A percentile compares a stretch with the other conserved stretches of the same genome.
These are phyloP conservation scores for Tetrapisispora iriomotensis DNA, from an alignment of 805 yeast genomes.

Conservation along the genomic window DNA sequence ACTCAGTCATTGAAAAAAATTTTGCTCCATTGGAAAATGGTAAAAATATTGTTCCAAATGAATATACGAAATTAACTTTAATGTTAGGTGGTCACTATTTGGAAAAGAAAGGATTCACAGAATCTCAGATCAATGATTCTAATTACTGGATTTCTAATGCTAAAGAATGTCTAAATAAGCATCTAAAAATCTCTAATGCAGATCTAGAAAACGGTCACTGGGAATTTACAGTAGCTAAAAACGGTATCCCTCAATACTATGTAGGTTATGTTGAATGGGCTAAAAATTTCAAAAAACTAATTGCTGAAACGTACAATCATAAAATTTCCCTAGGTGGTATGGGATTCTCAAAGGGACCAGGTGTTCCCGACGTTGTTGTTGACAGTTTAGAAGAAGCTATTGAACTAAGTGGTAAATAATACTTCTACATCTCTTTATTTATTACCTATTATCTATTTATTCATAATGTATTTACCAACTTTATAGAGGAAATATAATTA, in stretches of 20 bases:
- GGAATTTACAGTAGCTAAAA: slow-evolving; percentile 35
- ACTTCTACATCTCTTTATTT: too few species aligned
- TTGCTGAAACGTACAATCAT: slow-evolving; percentile 31
- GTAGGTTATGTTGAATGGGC: slow-evolving; percentile 53
- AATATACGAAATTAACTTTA: slow-evolving; percentile 65
- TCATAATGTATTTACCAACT: too few species aligned
- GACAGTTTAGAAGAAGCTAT: slow-evolving; percentile 52
- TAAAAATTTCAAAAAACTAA: slow-evolving; percentile 26
- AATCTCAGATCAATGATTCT: slow-evolving; percentile 7
- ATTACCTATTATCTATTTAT: too few species aligned
- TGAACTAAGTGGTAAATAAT: slow-evolving; percentile 5
- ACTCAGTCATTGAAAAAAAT: slow-evolving; percentile 69
- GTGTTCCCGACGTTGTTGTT: slow-evolving; percentile 79
- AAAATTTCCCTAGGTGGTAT: slow-evolving; percentile 64
- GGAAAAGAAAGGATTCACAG: slow-evolving; percentile 7
- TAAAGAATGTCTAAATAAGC: slow-evolving; percentile 31
- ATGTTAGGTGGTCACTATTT: slow-evolving; percentile 79
- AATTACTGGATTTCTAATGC: slow-evolving; percentile 21
- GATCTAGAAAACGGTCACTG: slow-evolving; percentile 24
- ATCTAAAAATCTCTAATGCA: slow-evolving; percentile 30
- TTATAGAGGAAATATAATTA: too few species aligned
- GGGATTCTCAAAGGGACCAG: slow-evolving; percentile 70
- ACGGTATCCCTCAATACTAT: slow-evolving; percentile 72
- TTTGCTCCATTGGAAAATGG: slow-evolving; percentile 24
- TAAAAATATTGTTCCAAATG: slow-evolving; percentile 10